phyloP scores from a whole-genome alignment of 176 grass and related monocot genomes.

The Phoenix dactylifera region DNA sequence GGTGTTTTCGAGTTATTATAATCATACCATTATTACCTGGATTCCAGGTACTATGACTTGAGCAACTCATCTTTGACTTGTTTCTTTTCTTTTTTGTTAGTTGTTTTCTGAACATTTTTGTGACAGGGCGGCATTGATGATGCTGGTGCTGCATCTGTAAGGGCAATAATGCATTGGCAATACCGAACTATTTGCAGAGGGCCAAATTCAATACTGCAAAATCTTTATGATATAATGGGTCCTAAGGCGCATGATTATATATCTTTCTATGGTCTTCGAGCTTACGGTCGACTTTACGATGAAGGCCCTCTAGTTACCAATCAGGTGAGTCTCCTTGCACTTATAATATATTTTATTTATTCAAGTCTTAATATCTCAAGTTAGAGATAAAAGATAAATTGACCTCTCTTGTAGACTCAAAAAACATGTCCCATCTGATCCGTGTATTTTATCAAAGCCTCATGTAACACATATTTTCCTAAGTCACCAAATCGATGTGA shows the following conservation, averaged over 20 bases:
- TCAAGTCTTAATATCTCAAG: not conserved
- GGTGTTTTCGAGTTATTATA: constrained; percentile 66
- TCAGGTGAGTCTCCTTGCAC: constrained; percentile 39
- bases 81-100: not conserved
- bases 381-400: not conserved
- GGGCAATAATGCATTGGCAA: constrained; percentile 99
- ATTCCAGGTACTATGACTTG: constrained; percentile 62
- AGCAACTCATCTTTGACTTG: not conserved
- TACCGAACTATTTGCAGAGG: constrained; percentile 95
- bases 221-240: constrained; percentile 73
- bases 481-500: too few relatives aligned
- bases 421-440: not conserved
- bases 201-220: constrained; percentile 89
- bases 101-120: not conserved
- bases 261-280: constrained; percentile 91
- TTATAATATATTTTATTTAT: constrained; percentile 9
- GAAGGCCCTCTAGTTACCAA: constrained; percentile 75
- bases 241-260: constrained; percentile 90
- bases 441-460: too few relatives aligned
- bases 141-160: constrained; percentile 85
- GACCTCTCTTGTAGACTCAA: not conserved
- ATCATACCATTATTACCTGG: constrained; percentile 93
- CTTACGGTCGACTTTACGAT: constrained; percentile 68
- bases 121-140: constrained; percentile 97
- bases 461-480: too few relatives aligned